Evolutionary conservation across 1,284 basidiomycete genomes (phyloP).

Genomic region (Clitocybe nebularis): DNA sequence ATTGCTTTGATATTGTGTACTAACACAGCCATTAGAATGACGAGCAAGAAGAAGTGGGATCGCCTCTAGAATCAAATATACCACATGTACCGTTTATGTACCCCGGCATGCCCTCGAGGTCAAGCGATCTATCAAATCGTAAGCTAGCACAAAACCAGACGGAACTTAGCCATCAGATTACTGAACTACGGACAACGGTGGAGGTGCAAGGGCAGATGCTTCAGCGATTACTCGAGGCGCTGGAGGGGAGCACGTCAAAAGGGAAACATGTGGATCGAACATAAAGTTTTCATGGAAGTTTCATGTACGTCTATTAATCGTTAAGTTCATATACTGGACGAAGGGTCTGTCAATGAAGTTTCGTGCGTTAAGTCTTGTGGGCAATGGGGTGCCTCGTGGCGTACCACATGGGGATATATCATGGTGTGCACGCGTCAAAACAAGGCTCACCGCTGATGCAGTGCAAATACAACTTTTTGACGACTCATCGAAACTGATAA

Average conservation of each 20-base stretch:
- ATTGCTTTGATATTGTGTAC: too few relatives aligned
- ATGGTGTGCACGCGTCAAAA: too few relatives aligned
- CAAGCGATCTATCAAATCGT: slow-evolving; percentile 43
- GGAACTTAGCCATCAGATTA: slow-evolving; percentile 58
- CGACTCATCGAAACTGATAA: too few relatives aligned
- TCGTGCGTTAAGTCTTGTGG: too few relatives aligned
- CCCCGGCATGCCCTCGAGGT: slow-evolving; percentile 2
- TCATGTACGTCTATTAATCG: too few relatives aligned
- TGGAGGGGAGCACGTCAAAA: slow-evolving; percentile 28
- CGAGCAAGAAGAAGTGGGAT: slow-evolving; percentile 11
- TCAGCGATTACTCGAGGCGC: slow-evolving; percentile 34
- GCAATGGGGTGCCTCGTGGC: too few relatives aligned
- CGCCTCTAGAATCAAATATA: slow-evolving; percentile 12
- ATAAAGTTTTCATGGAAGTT: not conserved
- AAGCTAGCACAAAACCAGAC: slow-evolving; percentile 61
- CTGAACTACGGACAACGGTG: slow-evolving; percentile 47
- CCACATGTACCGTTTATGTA: slow-evolving; percentile 3
- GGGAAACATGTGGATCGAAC: slow-evolving; percentile 16
- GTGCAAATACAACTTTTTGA: too few relatives aligned
- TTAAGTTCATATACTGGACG: too few relatives aligned
- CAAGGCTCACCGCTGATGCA: too few relatives aligned
- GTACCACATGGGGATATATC: too few relatives aligned
- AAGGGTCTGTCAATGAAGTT: too few relatives aligned
- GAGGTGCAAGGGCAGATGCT: slow-evolving; percentile 55
- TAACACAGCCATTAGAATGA: not conserved